A percentile compares a stretch with the other conserved stretches of the same genome.
phyloP scores from a whole-genome alignment of 257 asterid species.

The Plantago ovata region DNA sequence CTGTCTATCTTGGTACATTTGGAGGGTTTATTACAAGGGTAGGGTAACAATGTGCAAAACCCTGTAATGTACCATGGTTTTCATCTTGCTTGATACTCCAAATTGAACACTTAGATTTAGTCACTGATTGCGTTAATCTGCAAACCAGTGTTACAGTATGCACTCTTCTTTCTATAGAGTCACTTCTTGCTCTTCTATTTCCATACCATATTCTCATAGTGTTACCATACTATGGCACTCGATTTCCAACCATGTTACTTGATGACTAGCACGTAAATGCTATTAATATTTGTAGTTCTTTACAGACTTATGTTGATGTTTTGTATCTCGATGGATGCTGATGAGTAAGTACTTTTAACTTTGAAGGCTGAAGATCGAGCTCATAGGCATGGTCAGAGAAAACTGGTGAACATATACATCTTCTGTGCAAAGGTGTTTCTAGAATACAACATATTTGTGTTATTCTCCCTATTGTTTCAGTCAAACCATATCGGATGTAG shows the following conservation, averaged over 20 bases:
- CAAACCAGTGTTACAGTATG: no score
- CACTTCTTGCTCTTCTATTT: background rate
- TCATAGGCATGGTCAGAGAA: slow-evolving; percentile 91
- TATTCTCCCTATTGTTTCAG: background rate
- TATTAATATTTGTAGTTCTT: slow-evolving; percentile 20
- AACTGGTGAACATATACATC: slow-evolving; percentile 76
- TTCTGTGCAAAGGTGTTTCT: slow-evolving; percentile 81
- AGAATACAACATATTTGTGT: slow-evolving; percentile 13
- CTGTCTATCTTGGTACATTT: no score
- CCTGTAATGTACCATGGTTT: no score
- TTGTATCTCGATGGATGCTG: slow-evolving; percentile 29
- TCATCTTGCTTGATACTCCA: no score
- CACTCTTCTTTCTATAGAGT: background rate
- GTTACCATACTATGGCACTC: background rate
- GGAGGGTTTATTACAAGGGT: no score
- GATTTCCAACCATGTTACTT: background rate
- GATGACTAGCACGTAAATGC: slow-evolving; percentile 1
- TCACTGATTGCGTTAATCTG: no score
- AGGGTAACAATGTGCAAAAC: no score
- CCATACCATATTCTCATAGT: background rate
- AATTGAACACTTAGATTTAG: no score
- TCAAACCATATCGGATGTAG: slow-evolving; percentile 5
- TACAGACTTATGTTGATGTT: background rate
- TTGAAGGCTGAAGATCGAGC: slow-evolving; percentile 96
- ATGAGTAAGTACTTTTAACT: slow-evolving; percentile 19